Evolutionary conservation across 228 moss, liverwort and hornwort genomes (phyloP).

Genomic region (Sphagnum fallax): DNA sequence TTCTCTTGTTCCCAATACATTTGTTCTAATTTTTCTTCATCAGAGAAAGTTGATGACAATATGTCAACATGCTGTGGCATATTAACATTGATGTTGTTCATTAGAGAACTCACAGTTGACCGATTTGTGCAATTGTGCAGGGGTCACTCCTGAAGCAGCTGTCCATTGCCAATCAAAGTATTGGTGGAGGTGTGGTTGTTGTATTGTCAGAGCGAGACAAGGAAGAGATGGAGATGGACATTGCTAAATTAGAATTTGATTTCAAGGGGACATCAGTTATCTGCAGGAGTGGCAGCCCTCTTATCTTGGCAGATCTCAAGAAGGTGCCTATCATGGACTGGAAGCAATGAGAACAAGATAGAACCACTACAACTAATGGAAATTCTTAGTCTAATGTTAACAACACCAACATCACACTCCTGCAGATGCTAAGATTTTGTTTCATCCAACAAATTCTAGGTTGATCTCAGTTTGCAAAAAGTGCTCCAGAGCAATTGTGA

Average conservation of each 20-base stretch:
- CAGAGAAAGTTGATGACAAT: too few relatives aligned
- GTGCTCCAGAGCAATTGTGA: too few relatives aligned
- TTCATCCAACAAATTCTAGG: too few relatives aligned
- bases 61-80: too few relatives aligned
- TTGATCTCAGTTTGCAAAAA: too few relatives aligned
- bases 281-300: constrained; percentile 53
- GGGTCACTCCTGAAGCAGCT: constrained; percentile 50
- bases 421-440: too few relatives aligned
- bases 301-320: constrained; percentile 52
- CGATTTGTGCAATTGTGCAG: constrained; percentile 8
- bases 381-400: too few relatives aligned
- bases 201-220: constrained; percentile 51
- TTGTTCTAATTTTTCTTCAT: too few relatives aligned
- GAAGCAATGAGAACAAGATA: not conserved
- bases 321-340: constrained; percentile 18
- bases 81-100: too few relatives aligned
- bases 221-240: constrained; percentile 50
- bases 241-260: constrained; percentile 49
- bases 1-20: not conserved
- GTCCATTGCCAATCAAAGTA: constrained; percentile 44
- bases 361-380: too few relatives aligned
- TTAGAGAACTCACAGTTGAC: not conserved
- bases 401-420: too few relatives aligned
- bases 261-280: constrained; percentile 48
- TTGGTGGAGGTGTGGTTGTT: constrained; percentile 55